These are phyloP conservation scores for Fusarium pseudograminearum DNA, from an alignment of 2,329 filamentous ascomycete genomes.

Conservation along the genomic window DNA sequence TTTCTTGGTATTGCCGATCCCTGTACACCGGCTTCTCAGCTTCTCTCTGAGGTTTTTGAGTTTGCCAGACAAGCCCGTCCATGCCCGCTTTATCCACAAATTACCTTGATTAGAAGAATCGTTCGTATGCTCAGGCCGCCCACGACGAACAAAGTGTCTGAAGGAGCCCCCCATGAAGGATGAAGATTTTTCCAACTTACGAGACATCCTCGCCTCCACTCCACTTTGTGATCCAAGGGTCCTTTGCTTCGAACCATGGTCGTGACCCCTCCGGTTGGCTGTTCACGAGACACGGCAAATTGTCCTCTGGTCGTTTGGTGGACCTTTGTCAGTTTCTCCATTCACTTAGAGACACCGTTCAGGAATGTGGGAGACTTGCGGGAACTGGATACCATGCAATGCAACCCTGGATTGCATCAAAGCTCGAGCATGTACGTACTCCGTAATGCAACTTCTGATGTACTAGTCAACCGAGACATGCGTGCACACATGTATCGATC, in stretches of 20 bases:
- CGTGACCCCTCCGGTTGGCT: slow-evolving; percentile 1
- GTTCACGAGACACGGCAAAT: neutral
- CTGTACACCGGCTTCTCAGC: slow-evolving; percentile 1
- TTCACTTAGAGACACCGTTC: neutral
- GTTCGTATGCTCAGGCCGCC: neutral
- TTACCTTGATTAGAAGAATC: slow-evolving; percentile 7
- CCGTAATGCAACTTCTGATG: slow-evolving; percentile 6
- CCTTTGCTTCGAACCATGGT: neutral
- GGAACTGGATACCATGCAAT: neutral
- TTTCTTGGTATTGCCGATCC: slow-evolving; percentile 10
- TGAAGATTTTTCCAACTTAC: slow-evolving; percentile 16
- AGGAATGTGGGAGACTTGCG: neutral
- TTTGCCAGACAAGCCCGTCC: slow-evolving; percentile 6
- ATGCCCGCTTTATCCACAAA: slow-evolving; percentile 3
- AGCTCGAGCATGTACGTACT: neutral
- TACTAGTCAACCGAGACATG: neutral
- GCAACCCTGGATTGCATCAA: neutral
- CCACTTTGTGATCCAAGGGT: slow-evolving; percentile 5
- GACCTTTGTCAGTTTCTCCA: slow-evolving; percentile 18
- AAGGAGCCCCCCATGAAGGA: neutral
- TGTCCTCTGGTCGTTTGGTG: slow-evolving; percentile 4
- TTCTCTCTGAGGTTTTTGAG: neutral
- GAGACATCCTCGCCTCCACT: slow-evolving; percentile 5
- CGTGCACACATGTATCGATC: neutral
- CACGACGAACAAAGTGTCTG: neutral